phyloP scores from a whole-genome alignment of 129 eudicot genomes.

The Mikania micrantha region DNA sequence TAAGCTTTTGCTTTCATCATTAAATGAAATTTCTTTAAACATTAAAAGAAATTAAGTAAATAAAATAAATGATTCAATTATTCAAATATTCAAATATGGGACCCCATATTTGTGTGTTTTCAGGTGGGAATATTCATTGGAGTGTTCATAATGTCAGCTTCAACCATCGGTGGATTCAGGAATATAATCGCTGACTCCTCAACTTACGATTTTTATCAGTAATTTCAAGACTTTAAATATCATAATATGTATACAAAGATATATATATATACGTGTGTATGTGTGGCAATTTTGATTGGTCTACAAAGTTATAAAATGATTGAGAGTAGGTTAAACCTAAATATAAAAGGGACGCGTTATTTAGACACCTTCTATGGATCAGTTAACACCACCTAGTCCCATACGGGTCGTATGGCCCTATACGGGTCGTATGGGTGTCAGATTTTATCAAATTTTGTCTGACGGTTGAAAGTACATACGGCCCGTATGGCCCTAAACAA shows the following conservation, averaged over 20 bases:
- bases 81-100: not conserved
- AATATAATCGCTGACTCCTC: conserved; percentile 69
- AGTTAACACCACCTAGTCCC: no score
- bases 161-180: conserved; percentile 83
- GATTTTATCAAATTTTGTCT: no score
- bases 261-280: not conserved
- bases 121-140: conserved; percentile 84
- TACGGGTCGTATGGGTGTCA: no score
- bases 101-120: conserved; percentile 12
- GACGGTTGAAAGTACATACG: no score
- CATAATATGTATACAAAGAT: not conserved
- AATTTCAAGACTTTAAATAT: not conserved
- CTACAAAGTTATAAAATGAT: not conserved
- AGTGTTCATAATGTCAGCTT: conserved; percentile 70
- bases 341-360: no score
- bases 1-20: conserved; percentile 20
- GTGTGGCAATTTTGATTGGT: not conserved
- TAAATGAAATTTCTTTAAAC: not conserved
- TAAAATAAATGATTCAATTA: not conserved
- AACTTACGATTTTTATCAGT: conserved; percentile 63
- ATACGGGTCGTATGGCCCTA: no score
- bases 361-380: no score
- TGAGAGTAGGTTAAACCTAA: not conserved
- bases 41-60: not conserved
- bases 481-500: no score